A percentile compares a stretch with the other conserved stretches of the same genome.
These are phyloP conservation scores for Ascochyta pisi DNA, from an alignment of 2,329 filamentous ascomycete genomes.

Conservation along the genomic window DNA sequence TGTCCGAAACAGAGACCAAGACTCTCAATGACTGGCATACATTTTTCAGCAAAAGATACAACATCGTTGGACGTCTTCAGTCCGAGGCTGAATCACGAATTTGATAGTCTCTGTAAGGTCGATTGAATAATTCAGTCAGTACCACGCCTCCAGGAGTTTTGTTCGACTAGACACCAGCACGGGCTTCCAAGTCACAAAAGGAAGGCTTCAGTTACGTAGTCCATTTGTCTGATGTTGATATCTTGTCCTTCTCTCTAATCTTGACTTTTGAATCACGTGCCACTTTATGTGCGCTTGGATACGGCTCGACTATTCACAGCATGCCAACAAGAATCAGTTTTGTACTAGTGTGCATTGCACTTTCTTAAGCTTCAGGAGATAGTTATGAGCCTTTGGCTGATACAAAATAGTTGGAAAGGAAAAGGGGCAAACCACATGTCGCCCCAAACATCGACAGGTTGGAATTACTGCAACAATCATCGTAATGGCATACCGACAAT, in stretches of 20 bases:
- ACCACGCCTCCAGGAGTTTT: not conserved
- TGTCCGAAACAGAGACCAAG: slow-evolving; percentile 83
- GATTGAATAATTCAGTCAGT: not conserved
- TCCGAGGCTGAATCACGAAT: slow-evolving; percentile 29
- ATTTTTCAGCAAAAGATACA: slow-evolving; percentile 97
- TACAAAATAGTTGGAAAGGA: not conserved
- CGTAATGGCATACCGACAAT: not conserved
- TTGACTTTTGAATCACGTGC: not conserved
- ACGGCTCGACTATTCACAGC: not conserved
- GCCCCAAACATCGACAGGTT: not conserved
- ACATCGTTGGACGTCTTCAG: slow-evolving; percentile 70
- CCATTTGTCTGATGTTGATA: not conserved
- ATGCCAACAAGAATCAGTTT: not conserved
- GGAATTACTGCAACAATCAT: not conserved
- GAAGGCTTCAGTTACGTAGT: not conserved
- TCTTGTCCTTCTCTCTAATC: not conserved
- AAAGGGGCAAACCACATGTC: not conserved
- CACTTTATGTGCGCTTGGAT: not conserved
- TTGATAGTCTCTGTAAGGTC: slow-evolving; percentile 4
- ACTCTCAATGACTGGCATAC: slow-evolving; percentile 91
- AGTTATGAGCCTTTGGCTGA: not conserved
- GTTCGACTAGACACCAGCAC: not conserved
- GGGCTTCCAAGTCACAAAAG: not conserved
- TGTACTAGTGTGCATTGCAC: too few species aligned
- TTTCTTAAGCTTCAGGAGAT: not conserved